Percentiles rank a stretch among this genome's conserved stretches.
phyloP scores from a whole-genome alignment of 768 basidiomycete genomes.

The Baorangia bicolor region DNA sequence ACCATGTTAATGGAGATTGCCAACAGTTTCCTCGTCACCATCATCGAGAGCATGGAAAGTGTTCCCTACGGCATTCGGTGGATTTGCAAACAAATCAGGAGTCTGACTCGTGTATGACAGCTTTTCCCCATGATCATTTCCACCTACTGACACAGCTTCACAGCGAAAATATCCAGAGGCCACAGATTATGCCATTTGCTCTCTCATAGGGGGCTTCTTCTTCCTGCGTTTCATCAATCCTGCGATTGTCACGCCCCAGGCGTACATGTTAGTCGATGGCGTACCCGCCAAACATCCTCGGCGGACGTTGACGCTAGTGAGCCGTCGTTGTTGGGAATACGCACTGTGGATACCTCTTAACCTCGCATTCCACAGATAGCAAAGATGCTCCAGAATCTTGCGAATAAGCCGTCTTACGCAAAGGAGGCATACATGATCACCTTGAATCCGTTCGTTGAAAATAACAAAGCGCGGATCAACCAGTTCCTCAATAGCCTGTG shows the following conservation, averaged over 20 bases:
- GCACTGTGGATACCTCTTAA: neutral
- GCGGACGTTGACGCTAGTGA: constrained; percentile 86
- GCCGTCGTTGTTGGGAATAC: constrained; percentile 12
- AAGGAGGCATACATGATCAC: constrained; percentile 99
- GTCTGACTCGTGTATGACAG: constrained; percentile 80
- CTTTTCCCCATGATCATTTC: neutral
- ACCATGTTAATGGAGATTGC: constrained; percentile 99
- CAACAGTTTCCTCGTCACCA: constrained; percentile 94
- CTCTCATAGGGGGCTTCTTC: constrained; percentile 98
- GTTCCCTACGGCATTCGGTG: constrained; percentile 99
- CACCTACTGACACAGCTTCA: constrained; percentile 9
- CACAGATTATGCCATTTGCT: constrained; percentile 97
- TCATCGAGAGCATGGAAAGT: constrained; percentile 97
- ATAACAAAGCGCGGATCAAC: constrained; percentile 97
- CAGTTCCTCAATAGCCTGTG: constrained; percentile 95
- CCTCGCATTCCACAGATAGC: constrained; percentile 65
- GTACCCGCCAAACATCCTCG: constrained; percentile 98
- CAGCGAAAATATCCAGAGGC: constrained; percentile 99
- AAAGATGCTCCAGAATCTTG: constrained; percentile 99
- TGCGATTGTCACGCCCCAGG: constrained; percentile 97
- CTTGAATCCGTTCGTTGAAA: constrained; percentile 97
- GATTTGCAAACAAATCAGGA: constrained; percentile 99
- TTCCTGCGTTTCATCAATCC: constrained; percentile 99
- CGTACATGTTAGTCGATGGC: constrained; percentile 98
- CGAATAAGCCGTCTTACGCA: constrained; percentile 97